Conservation (phyloP, 345 rosid species). For the Eucalyptus sideroxylon region DNA sequence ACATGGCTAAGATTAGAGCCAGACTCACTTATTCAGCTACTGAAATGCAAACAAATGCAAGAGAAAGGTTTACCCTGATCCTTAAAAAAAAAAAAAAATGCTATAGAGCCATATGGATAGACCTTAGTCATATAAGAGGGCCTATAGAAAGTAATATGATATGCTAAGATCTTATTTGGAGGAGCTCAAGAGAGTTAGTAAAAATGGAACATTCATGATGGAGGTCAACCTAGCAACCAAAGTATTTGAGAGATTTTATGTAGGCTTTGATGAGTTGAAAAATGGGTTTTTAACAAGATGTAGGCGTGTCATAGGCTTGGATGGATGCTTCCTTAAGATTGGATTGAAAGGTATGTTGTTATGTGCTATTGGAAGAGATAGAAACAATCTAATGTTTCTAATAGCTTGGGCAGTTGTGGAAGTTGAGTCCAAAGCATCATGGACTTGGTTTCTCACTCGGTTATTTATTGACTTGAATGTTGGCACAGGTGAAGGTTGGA, state of each 20-base stretch:
- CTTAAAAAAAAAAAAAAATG: background rate
- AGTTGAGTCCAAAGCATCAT: background rate
- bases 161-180: background rate
- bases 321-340: too few species aligned
- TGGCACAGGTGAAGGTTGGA: background rate
- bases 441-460: background rate
- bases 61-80: background rate
- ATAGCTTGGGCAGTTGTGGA: background rate
- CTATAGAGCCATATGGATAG: background rate
- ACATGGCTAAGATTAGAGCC: background rate
- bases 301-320: too few species aligned
- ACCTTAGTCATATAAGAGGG: background rate
- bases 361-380: background rate
- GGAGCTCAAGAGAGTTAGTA: background rate
- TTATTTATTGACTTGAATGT: background rate
- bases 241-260: background rate
- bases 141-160: background rate
- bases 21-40: background rate
- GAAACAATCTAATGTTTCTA: background rate
- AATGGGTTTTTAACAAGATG: too few species aligned
- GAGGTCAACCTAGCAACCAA: background rate
- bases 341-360: too few species aligned
- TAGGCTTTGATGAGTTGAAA: too few species aligned
- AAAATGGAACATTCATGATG: background rate
- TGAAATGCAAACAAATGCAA: background rate